Evolutionary conservation across 2,329 filamentous ascomycete genomes (phyloP).

Genomic region (Fonsecaea pedrosoi): DNA sequence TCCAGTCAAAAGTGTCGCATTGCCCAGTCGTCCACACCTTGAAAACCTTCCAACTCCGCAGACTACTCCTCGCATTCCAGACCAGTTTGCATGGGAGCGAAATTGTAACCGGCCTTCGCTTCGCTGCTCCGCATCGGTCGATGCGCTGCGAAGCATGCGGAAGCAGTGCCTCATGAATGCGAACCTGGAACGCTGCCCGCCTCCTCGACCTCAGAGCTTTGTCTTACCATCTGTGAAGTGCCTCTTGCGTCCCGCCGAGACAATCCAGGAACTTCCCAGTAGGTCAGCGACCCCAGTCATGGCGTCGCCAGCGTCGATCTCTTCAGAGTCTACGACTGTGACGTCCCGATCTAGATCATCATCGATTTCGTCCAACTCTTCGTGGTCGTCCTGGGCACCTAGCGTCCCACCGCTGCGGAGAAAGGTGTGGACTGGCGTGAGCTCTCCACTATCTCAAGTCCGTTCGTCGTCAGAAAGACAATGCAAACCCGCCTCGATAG

Average conservation of each 20-base stretch:
- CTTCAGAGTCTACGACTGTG: slow-evolving; percentile 64
- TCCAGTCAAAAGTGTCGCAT: slow-evolving; percentile 44
- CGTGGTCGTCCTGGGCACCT: slow-evolving; percentile 37
- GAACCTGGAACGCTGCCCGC: slow-evolving; percentile 59
- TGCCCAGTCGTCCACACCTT: slow-evolving; percentile 63
- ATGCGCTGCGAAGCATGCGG: slow-evolving; percentile 63
- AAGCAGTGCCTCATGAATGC: slow-evolving; percentile 62
- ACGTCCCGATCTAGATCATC: slow-evolving; percentile 63
- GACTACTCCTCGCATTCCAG: slow-evolving; percentile 61
- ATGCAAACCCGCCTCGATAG: not conserved
- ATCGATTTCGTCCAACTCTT: slow-evolving; percentile 53
- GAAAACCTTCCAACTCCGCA: slow-evolving; percentile 66
- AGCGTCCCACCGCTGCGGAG: slow-evolving; percentile 21
- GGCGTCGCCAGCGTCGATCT: slow-evolving; percentile 68
- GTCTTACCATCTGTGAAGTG: slow-evolving; percentile 26
- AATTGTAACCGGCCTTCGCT: slow-evolving; percentile 65
- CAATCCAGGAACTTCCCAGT: slow-evolving; percentile 26
- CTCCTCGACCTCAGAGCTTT: slow-evolving; percentile 41
- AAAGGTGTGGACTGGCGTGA: slow-evolving; percentile 8
- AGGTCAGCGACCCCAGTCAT: slow-evolving; percentile 34
- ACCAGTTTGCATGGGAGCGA: slow-evolving; percentile 42
- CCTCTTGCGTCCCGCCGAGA: slow-evolving; percentile 36
- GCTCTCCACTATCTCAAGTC: slow-evolving; percentile 26
- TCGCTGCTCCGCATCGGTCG: slow-evolving; percentile 62
- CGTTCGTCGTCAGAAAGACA: slow-evolving; percentile 23